Conservation (phyloP, 176 grass and related monocot genomes). For the Saccharum officinarum region DNA sequence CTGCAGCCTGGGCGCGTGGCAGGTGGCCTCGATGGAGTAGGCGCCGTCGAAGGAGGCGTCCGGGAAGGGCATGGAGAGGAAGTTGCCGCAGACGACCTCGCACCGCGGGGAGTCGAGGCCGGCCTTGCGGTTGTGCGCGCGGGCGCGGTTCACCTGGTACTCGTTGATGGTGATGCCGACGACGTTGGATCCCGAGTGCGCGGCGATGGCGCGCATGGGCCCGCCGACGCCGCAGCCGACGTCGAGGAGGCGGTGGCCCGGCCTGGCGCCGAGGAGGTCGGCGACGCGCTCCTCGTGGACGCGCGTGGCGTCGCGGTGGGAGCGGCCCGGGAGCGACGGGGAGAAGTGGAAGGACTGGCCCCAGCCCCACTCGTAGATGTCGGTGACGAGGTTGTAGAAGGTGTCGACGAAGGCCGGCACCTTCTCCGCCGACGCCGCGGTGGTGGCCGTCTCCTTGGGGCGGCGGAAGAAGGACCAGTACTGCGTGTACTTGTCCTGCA, state of each 20-base stretch:
- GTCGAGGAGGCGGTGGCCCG: slow-evolving; percentile 69
- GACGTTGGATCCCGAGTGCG: slow-evolving; percentile 66
- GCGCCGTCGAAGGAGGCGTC: slow-evolving; percentile 83
- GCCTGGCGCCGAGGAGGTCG: slow-evolving; percentile 58
- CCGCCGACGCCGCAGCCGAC: slow-evolving; percentile 93
- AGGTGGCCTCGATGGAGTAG: slow-evolving; percentile 99
- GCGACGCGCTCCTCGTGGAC: slow-evolving; percentile 85
- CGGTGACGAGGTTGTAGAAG: slow-evolving; percentile 99
- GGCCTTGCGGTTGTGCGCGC: slow-evolving; percentile 88
- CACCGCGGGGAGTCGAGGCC: slow-evolving; percentile 57
- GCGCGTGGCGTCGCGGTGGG: slow-evolving; percentile 89
- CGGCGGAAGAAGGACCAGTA: slow-evolving; percentile 98
- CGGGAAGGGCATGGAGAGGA: slow-evolving; percentile 90
- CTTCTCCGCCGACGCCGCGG: slow-evolving; percentile 56
- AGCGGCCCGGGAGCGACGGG: slow-evolving; percentile 57
- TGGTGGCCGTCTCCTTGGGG: slow-evolving; percentile 78
- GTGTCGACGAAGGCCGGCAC: slow-evolving; percentile 96
- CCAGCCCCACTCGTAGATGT: slow-evolving; percentile 99
- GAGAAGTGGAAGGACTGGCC: slow-evolving; percentile 99
- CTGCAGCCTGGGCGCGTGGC: slow-evolving; percentile 90
- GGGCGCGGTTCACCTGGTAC: slow-evolving; percentile 94
- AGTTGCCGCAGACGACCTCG: slow-evolving; percentile 97
- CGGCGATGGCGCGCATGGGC: slow-evolving; percentile 94
- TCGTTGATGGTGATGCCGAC: slow-evolving; percentile 99
- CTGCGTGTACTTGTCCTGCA: slow-evolving; percentile 97